Conservation (phyloP, 345 rosid species). For the Linum usitatissimum region DNA sequence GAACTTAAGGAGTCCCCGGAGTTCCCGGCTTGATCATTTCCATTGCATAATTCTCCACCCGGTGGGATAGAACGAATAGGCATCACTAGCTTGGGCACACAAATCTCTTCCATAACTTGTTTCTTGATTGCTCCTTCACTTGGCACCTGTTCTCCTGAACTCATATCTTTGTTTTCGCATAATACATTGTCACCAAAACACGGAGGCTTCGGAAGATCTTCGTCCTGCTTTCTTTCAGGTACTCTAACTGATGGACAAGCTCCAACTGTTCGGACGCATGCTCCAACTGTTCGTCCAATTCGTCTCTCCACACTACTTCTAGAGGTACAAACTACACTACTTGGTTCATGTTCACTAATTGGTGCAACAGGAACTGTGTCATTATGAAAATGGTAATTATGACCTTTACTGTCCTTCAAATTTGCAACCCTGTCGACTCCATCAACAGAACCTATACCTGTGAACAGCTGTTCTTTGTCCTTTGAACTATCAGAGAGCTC, state of each 20-base stretch:
- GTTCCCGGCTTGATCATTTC: constrained; percentile 15
- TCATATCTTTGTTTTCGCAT: constrained; percentile 1
- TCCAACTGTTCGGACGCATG: constrained; percentile 7
- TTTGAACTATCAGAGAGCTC: constrained; percentile 9
- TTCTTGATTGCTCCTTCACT: constrained; percentile 8
- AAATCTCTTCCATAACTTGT: constrained; percentile 17
- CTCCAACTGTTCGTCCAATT: constrained; percentile 7
- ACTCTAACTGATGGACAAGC: constrained; percentile 6
- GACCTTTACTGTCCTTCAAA: constrained; percentile 6
- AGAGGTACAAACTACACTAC: constrained; percentile 1
- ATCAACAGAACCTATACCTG: not conserved
- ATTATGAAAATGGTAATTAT: constrained; percentile 7
- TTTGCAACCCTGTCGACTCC: constrained; percentile 7
- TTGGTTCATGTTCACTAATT: constrained; percentile 18
- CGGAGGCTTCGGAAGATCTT: not conserved
- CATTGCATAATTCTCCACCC: constrained; percentile 8
- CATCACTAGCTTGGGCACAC: constrained; percentile 6
- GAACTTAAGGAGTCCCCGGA: constrained; percentile 11
- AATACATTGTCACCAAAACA: constrained; percentile 11
- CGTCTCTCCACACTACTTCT: constrained; percentile 11
- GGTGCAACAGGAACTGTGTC: constrained; percentile 6
- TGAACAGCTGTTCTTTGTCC: too few relatives aligned
- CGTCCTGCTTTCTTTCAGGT: constrained; percentile 16
- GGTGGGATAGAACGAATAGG: constrained; percentile 13
- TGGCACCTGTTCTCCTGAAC: constrained; percentile 5